Percentiles rank a stretch among this genome's conserved stretches.
Conservation (phyloP, 2,329 filamentous ascomycete genomes). For the Talaromyces rugulosus region DNA sequence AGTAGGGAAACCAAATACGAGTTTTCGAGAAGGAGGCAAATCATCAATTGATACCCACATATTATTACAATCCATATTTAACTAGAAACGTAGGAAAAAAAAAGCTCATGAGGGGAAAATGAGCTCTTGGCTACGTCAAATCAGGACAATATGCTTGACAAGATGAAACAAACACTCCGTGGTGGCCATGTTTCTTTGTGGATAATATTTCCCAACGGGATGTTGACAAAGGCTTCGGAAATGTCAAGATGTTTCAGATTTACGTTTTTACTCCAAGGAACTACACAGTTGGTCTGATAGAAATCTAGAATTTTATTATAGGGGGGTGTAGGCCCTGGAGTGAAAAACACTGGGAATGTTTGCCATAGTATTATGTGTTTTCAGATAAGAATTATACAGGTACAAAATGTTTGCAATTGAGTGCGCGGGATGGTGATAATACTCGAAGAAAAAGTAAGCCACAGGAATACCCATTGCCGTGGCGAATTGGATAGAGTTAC, state of each 20-base stretch:
- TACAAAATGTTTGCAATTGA: no score
- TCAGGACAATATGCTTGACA: background rate
- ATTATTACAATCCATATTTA: background rate
- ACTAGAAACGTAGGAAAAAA: no score
- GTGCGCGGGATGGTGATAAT: no score
- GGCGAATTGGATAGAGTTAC: no score
- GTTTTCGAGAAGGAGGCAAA: background rate
- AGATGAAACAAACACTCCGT: background rate
- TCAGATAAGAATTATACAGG: no score
- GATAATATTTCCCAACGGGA: background rate
- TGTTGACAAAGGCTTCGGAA: background rate
- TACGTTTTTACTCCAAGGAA: background rate
- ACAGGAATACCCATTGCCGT: no score
- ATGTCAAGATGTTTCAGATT: background rate
- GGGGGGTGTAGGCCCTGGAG: background rate
- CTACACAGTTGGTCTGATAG: no score
- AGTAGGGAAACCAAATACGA: background rate
- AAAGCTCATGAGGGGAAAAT: background rate
- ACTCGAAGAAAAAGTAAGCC: no score
- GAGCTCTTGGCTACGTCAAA: background rate
- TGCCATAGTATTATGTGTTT: no score
- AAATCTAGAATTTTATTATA: no score
- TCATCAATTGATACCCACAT: background rate
- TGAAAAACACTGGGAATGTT: background rate
- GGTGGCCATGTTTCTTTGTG: background rate